Percentiles rank a stretch among this genome's conserved stretches.
phyloP scores from a whole-genome alignment of 2,329 filamentous ascomycete species.

The Thielaviopsis cerberus region DNA sequence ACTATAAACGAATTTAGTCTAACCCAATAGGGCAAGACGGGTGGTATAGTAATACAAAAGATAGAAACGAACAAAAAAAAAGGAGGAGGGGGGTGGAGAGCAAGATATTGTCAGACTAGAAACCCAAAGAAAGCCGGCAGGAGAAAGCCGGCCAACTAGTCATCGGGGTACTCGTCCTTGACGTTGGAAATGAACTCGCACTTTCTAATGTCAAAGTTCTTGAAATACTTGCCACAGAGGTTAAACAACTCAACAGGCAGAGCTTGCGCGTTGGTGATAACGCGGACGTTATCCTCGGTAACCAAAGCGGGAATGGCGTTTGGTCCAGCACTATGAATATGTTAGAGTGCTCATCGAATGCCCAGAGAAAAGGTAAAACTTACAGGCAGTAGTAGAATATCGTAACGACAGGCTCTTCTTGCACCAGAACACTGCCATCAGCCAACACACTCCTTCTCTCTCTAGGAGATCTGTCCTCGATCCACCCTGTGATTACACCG shows the following conservation, averaged over 20 bases:
- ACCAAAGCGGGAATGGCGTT: conserved; percentile 7
- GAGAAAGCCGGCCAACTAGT: conserved; percentile 26
- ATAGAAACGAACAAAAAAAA: conserved; percentile 1
- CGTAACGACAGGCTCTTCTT: conserved; percentile 38
- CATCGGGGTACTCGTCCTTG: conserved; percentile 67
- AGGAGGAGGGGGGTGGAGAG: too few species aligned
- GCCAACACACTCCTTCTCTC: neutral
- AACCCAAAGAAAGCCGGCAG: neutral
- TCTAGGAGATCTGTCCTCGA: conserved; percentile 21
- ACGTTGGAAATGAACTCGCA: conserved; percentile 67
- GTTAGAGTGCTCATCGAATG: neutral
- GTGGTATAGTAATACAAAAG: neutral
- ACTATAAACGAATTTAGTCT: neutral
- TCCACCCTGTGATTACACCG: conserved; percentile 81
- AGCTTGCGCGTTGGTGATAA: conserved; percentile 29
- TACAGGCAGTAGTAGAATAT: conserved; percentile 78
- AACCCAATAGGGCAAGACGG: neutral
- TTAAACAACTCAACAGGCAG: conserved; percentile 41
- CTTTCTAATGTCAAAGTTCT: conserved; percentile 51
- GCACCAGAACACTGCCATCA: conserved; percentile 12
- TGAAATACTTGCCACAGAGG: conserved; percentile 72
- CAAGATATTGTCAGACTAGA: too few species aligned
- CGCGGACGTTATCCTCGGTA: conserved; percentile 58
- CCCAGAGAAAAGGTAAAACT: conserved; percentile 22
- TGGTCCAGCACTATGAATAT: neutral